Conservation (phyloP, 2,329 filamentous ascomycete genomes). For the Talaromyces sp. region DNA sequence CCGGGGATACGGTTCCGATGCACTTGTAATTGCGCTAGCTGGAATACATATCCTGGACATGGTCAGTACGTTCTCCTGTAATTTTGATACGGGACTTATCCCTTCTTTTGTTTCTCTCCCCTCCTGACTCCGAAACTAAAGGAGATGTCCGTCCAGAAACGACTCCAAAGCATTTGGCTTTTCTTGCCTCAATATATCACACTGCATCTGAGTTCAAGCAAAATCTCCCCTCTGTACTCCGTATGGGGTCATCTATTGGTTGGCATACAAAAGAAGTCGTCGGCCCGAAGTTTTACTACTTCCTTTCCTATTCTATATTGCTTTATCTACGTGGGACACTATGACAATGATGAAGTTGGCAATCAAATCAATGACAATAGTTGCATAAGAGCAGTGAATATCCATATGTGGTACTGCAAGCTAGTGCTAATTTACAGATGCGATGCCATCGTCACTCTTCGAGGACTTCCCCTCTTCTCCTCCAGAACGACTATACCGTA, state of each 20-base stretch:
- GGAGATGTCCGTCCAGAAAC: background rate
- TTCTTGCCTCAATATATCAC: background rate
- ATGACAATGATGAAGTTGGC: background rate
- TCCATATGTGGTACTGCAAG: background rate
- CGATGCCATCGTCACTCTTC: background rate
- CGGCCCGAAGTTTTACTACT: background rate
- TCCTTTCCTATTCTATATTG: background rate
- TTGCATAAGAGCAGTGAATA: background rate
- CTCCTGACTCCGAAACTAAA: background rate
- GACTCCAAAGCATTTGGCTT: background rate
- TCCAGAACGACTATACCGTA: background rate
- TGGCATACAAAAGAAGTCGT: background rate
- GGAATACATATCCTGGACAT: background rate
- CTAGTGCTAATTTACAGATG: background rate
- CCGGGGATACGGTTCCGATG: conserved; percentile 19
- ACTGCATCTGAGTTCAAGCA: background rate
- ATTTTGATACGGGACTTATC: background rate
- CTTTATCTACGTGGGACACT: background rate
- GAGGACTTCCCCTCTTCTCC: background rate
- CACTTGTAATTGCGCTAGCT: background rate
- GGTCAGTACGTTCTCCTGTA: background rate
- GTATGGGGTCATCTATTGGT: background rate
- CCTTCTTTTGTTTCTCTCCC: background rate
- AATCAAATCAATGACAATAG: background rate
- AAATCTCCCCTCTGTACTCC: background rate